A percentile compares a stretch with the other conserved stretches of the same genome.
phyloP scores from a whole-genome alignment of 2,329 filamentous ascomycete genomes.

The Cladobotryum mycophilum region DNA sequence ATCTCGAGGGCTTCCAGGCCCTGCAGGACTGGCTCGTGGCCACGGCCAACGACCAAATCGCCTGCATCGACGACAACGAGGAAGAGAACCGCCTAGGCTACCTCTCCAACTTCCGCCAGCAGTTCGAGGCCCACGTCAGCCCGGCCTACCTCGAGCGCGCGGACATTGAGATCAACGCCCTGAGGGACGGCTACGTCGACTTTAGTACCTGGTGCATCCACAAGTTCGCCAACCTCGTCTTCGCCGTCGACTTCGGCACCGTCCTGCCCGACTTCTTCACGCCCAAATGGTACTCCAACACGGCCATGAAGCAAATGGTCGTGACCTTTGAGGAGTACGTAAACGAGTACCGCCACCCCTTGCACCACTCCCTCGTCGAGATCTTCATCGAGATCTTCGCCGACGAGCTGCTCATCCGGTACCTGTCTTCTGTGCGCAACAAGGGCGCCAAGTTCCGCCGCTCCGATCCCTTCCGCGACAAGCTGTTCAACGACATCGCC shows the following conservation, averaged over 20 bases:
- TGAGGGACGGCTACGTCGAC: constrained; percentile 91
- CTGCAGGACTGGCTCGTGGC: constrained; percentile 95
- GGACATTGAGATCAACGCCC: constrained; percentile 62
- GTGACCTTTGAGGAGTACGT: constrained; percentile 96
- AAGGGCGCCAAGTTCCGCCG: constrained; percentile 83
- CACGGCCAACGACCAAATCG: constrained; percentile 97
- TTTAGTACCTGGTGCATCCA: constrained; percentile 88
- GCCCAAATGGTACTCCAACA: constrained; percentile 76
- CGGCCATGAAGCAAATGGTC: constrained; percentile 87
- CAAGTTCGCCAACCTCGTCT: constrained; percentile 80
- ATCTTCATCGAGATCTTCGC: constrained; percentile 91
- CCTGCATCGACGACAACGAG: constrained; percentile 89
- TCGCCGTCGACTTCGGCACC: constrained; percentile 78
- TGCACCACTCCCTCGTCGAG: constrained; percentile 82
- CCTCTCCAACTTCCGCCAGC: constrained; percentile 76
- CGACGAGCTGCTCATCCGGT: constrained; percentile 82
- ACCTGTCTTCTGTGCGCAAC: constrained; percentile 81
- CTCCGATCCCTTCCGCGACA: constrained; percentile 80
- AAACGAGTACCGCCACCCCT: constrained; percentile 72
- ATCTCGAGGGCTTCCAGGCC: constrained; percentile 65
- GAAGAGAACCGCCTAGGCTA: constrained; percentile 71
- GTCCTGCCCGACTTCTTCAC: constrained; percentile 91
- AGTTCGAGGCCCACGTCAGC: constrained; percentile 75
- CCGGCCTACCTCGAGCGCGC: constrained; percentile 72
- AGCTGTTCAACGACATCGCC: constrained; percentile 87